phyloP scores from a whole-genome alignment of 2,329 filamentous ascomycete genomes.

The Fusarium coicis region DNA sequence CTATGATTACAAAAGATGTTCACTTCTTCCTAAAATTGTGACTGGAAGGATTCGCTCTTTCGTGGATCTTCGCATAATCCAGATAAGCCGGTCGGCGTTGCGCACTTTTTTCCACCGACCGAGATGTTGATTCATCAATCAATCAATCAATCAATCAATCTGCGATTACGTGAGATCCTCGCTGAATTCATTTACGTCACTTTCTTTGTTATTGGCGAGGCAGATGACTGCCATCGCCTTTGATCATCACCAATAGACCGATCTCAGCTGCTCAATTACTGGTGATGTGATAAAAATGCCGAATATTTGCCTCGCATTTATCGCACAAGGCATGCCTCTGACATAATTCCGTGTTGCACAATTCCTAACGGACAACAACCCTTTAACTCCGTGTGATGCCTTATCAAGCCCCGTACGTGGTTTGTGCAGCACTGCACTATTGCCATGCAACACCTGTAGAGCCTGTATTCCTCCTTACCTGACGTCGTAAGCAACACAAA shows the following conservation, averaged over 20 bases:
- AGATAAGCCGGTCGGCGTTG: background rate
- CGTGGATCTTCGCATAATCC: background rate
- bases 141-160: background rate
- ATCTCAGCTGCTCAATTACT: background rate
- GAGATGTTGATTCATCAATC: background rate
- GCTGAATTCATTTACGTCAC: background rate
- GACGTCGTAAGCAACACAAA: background rate
- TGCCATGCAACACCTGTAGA: background rate
- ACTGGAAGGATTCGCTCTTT: background rate
- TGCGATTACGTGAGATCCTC: background rate
- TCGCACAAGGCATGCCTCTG: background rate
- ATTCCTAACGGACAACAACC: background rate
- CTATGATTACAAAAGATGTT: background rate
- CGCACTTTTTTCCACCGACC: background rate
- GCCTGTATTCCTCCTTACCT: background rate
- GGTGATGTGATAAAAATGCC: background rate
- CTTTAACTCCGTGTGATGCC: background rate
- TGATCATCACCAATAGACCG: background rate
- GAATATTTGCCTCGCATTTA: background rate
- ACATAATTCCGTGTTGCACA: background rate
- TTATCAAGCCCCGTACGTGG: background rate
- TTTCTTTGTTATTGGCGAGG: background rate
- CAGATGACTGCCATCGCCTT: background rate
- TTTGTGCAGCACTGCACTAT: background rate
- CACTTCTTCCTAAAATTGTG: background rate